A percentile compares a stretch with the other conserved stretches of the same genome.
Conservation (phyloP, 805 yeast genomes). For the Kodamaea neixiangensis region DNA sequence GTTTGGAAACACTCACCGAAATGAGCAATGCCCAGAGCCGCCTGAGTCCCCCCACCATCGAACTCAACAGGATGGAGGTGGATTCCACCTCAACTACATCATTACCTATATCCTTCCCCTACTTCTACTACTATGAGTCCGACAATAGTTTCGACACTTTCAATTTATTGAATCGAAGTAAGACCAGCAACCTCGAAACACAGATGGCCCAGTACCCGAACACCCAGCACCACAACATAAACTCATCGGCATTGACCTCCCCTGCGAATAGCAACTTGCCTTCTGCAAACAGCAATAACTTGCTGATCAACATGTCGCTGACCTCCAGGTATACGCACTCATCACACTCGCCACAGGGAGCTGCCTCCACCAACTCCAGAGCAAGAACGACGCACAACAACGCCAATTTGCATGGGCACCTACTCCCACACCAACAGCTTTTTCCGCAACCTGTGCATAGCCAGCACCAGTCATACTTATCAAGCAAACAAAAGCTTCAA, state of each 20-base stretch:
- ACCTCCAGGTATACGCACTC: slow-evolving; percentile 3
- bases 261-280: slow-evolving; percentile 8
- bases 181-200: slow-evolving; percentile 7
- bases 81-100: slow-evolving; percentile 29
- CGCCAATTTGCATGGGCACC: slow-evolving; percentile 2
- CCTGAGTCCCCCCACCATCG: slow-evolving; percentile 7
- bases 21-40: slow-evolving; percentile 1
- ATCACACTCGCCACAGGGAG: slow-evolving; percentile 1
- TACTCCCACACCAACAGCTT: slow-evolving; percentile 2
- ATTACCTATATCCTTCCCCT: slow-evolving; percentile 31
- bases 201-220: slow-evolving; percentile 23
- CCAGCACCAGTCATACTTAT: slow-evolving; percentile 14
- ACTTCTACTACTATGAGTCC: slow-evolving; percentile 21
- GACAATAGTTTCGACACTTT: slow-evolving; percentile 29
- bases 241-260: slow-evolving; percentile 8
- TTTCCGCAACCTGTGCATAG: slow-evolving; percentile 1
- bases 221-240: slow-evolving; percentile 22
- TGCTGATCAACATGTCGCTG: neutral
- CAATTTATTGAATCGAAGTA: slow-evolving; percentile 17
- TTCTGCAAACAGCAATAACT: neutral
- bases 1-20: neutral
- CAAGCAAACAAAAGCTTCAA: slow-evolving; percentile 17
- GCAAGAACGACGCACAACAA: neutral
- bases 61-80: slow-evolving; percentile 20
- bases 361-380: slow-evolving; percentile 1